Base-by-base conservation (phyloP, 2,329 filamentous ascomycete genomes). In the Aspergillus alliaceus region DNA sequence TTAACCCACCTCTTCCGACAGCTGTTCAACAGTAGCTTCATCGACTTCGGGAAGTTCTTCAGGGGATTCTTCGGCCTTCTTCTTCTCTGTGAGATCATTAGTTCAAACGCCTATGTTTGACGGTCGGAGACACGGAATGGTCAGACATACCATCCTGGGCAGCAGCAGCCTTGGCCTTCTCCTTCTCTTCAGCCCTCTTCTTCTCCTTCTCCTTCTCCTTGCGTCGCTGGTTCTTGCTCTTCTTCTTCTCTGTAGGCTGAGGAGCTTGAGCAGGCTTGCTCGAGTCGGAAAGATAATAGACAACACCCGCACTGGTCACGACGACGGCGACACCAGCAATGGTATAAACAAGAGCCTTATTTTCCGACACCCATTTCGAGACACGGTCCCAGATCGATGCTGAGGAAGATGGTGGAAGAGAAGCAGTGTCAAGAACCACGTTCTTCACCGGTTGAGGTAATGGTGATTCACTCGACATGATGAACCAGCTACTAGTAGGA, bases 301-400 rank as follows among this genome's bases (percentile, higher is more conserved):
- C 89, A 42, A 91, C 90, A 66, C 95, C 93, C 32, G 93, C 93
- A 60, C 90, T 91, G 14, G 91, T 95, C 56, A 96, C 90, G 42
- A 97, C 91, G 48, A 96, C 85, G 53, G 93, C 93, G 59, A 96
- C 90, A 70, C 95, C 95, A 55, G 93, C 95, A 77, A 98, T 91
- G 65, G 95, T 97, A 78, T 97, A 99, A 62, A 96, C 93, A 54
- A 93, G 84, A 48, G 91, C 90, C 81, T 97, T 98, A 80, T 99
- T 93, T 75, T 98, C 93, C 2, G 92, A 90, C 14, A 90, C 92
- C 93, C 95, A 99, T 71, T 82, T 88, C 64, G 92, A 89, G 77
- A 97, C 81, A 69, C 93, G 89, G 76, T 96, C 91, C 92, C 92
- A 96, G 55, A 95, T 79, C 47, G 90, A 89, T 58, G 88, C 85